phyloP scores from a whole-genome alignment of 495 filamentous ascomycete species.

The Annulohypoxylon moriforme region DNA sequence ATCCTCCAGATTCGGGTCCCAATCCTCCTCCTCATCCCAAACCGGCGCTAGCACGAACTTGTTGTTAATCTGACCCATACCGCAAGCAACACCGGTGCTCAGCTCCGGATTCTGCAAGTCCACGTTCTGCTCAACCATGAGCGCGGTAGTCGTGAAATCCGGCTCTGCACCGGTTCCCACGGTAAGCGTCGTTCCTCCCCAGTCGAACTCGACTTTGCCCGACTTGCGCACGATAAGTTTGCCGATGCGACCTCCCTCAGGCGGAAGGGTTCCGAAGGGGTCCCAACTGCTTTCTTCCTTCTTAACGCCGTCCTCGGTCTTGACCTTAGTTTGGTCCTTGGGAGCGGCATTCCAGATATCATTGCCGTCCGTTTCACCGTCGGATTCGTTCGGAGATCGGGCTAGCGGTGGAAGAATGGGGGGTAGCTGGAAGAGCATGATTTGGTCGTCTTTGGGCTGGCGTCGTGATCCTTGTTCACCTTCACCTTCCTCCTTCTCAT shows the following conservation, averaged over 20 bases:
- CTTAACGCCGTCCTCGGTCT: constrained; percentile 45
- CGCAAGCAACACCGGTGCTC: constrained; percentile 59
- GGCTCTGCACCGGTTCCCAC: constrained; percentile 57
- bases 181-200: constrained; percentile 66
- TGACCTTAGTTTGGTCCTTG: constrained; percentile 42
- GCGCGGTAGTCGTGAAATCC: constrained; percentile 58
- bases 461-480: constrained; percentile 17
- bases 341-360: constrained; percentile 41
- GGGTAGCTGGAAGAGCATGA: constrained; percentile 75
- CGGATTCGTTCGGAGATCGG: constrained; percentile 42
- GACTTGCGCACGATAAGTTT: constrained; percentile 69
- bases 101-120: constrained; percentile 53
- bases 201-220: constrained; percentile 68
- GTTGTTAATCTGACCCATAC: constrained; percentile 69
- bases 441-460: constrained; percentile 56
- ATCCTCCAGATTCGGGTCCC: constrained; percentile 48
- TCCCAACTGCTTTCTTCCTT: constrained; percentile 33
- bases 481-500: constrained; percentile 34
- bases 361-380: constrained; percentile 40
- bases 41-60: constrained; percentile 67
- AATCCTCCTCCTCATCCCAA: constrained; percentile 62
- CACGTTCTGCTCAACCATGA: constrained; percentile 58
- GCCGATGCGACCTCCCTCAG: constrained; percentile 64
- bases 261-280: constrained; percentile 46
- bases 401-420: constrained; percentile 66